Evolutionary conservation across 2,329 filamentous ascomycete genomes (phyloP).

Genomic region (Mariannaea elegans): DNA sequence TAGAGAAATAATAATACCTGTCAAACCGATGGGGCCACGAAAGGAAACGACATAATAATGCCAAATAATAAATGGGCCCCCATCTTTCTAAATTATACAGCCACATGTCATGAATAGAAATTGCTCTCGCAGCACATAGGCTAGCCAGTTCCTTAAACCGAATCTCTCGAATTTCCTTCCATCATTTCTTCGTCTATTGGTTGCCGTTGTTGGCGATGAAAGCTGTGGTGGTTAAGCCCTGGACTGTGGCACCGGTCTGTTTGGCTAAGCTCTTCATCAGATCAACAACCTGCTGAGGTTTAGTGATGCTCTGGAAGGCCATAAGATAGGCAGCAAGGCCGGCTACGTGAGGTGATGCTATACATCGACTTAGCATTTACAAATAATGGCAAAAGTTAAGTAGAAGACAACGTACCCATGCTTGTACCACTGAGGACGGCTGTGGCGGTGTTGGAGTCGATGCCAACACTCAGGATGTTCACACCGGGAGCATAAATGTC

Average conservation of each 20-base stretch:
- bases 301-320: constrained; percentile 59
- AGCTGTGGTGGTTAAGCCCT: constrained; percentile 54
- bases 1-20: neutral
- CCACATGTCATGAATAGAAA: constrained; percentile 32
- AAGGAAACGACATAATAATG: constrained; percentile 13
- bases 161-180: neutral
- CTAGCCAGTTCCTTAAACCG: constrained; percentile 25
- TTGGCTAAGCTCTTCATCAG: constrained; percentile 64
- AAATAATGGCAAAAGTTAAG: neutral
- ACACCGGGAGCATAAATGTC: constrained; percentile 67
- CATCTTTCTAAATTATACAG: constrained; percentile 37
- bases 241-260: constrained; percentile 55
- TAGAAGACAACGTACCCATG: constrained; percentile 56
- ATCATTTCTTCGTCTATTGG: constrained; percentile 33
- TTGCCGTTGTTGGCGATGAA: constrained; percentile 67
- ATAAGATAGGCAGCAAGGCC: constrained; percentile 76
- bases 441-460: constrained; percentile 56
- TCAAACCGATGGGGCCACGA: constrained; percentile 14
- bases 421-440: constrained; percentile 62
- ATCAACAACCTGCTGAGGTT: constrained; percentile 47
- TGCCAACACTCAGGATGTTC: constrained; percentile 61
- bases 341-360: constrained; percentile 71
- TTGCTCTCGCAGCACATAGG: constrained; percentile 28
- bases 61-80: constrained; percentile 16
- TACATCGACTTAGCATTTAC: constrained; percentile 24